Base-by-base conservation (phyloP, 768 basidiomycete species). In the Tricholoma terreum region DNA sequence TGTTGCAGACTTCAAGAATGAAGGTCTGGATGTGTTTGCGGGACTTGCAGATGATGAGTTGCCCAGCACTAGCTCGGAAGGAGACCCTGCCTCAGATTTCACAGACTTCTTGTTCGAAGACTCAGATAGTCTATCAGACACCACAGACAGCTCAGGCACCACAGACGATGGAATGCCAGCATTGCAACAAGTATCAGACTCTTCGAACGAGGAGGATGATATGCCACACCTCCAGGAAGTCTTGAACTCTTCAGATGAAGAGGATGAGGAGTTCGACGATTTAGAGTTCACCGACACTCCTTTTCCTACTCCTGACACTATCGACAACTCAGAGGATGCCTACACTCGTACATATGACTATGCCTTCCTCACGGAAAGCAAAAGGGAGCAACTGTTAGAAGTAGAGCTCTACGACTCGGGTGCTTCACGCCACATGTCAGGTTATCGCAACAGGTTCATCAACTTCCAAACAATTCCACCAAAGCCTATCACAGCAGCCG, bases 21-120 rank as follows among this genome's bases (percentile, higher is more conserved):
- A n/a, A n/a, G n/a, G n/a, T n/a, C n/a, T n/a, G n/a, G n/a, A n/a
- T n/a, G n/a, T n/a, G n/a, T n/a, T n/a, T n/a, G n/a, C n/a, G n/a
- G n/a, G n/a, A n/a, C n/a, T n/a, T n/a, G n/a, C n/a, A n/a, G n/a
- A n/a, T n/a, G n/a, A n/a, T n/a, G n/a, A n/a, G n/a, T n/a, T 55
- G 61, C 59, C 66, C 34, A 71, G 69, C 57, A 65, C 63, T 63
- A 59, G 56, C 34, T 54, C 56, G 34, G 62, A 62, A 21, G 45
- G 22, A 11, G 45, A 22, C 2, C 43, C 38, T 31, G 58, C 64
- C 38, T 35, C 43, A 45, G 43, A 46, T 27, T 27, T 6, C 24
- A 6, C 2, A 3, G 43, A 45, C 22, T 14, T 45, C 14, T 7
- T 46, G 24, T 46, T 27, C 6, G 22, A 46, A 46, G 45, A 46